A percentile compares a stretch with the other conserved stretches of the same genome.
Evolutionary conservation across 1,284 basidiomycete genomes (phyloP).

Genomic region (Takashimella tepidaria): DNA sequence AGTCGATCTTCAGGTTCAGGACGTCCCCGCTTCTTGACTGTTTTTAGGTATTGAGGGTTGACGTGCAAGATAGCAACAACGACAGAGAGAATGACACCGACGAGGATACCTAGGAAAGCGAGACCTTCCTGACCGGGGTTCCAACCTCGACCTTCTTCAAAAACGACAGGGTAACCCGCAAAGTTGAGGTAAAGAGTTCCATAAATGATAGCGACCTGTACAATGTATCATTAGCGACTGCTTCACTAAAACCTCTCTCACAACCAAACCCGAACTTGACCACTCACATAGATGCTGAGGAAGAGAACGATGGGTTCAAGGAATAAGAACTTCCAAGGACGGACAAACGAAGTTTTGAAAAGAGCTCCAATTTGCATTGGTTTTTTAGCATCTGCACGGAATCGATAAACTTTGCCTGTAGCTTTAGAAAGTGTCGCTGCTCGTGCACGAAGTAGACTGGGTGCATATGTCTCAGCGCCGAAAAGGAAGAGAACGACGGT

Average conservation of each 20-base stretch:
- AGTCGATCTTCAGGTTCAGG: constrained; percentile 59
- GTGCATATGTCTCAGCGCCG: constrained; percentile 49
- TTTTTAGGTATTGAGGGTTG: constrained; percentile 57
- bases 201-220: constrained; percentile 52
- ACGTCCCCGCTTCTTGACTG: constrained; percentile 50
- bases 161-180: constrained; percentile 54
- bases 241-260: no score
- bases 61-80: constrained; percentile 12
- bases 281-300: constrained; percentile 48
- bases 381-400: constrained; percentile 48
- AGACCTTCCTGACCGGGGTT: constrained; percentile 58
- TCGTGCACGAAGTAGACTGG: constrained; percentile 42
- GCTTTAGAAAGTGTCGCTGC: constrained; percentile 41
- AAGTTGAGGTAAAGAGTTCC: constrained; percentile 35
- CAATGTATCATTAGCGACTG: neutral
- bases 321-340: constrained; percentile 49
- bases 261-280: neutral
- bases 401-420: constrained; percentile 45
- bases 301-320: constrained; percentile 49
- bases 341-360: constrained; percentile 42
- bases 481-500: constrained; percentile 31
- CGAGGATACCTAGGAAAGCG: constrained; percentile 60
- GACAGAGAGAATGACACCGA: constrained; percentile 51
- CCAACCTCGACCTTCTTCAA: constrained; percentile 58
- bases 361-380: constrained; percentile 32